A percentile compares a stretch with the other conserved stretches of the same genome.
These are phyloP conservation scores for Gossypium lobatum DNA, from an alignment of 441 rosid species.

Conservation along the genomic window DNA sequence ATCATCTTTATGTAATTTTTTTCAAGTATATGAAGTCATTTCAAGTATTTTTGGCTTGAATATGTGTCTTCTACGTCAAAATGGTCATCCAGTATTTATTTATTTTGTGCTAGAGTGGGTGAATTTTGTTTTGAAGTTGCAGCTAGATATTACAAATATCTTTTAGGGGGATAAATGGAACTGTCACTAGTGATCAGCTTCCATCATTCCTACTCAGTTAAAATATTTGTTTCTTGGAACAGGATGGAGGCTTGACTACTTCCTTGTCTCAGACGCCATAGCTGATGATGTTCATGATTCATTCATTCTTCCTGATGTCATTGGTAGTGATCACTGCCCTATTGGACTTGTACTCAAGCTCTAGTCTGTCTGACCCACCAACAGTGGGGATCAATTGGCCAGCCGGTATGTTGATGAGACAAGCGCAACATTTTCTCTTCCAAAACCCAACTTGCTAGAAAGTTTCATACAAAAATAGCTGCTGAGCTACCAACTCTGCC, in stretches of 20 bases:
- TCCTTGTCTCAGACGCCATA: constrained; percentile 75
- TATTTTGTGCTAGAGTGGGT: background rate
- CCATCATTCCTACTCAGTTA: background rate
- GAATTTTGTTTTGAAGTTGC: background rate
- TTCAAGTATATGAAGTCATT: background rate
- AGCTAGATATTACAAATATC: background rate
- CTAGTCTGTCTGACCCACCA: constrained; percentile 21
- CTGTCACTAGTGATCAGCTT: background rate
- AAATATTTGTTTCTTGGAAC: constrained; percentile 23
- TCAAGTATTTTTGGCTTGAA: background rate
- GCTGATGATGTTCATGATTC: constrained; percentile 75
- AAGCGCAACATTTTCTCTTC: background rate
- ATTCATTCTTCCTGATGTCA: constrained; percentile 73
- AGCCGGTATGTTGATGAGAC: background rate
- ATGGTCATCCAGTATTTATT: background rate
- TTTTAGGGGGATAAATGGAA: background rate
- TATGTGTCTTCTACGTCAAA: background rate
- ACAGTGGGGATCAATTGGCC: background rate
- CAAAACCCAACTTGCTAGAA: background rate
- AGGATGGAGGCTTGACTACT: constrained; percentile 99
- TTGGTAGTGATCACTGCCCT: constrained; percentile 90
- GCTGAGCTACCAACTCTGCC: background rate
- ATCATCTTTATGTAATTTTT: background rate
- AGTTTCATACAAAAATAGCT: background rate
- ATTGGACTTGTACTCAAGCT: constrained; percentile 66